A percentile compares a stretch with the other conserved stretches of the same genome.
Conservation (phyloP, 2,329 filamentous ascomycete species). For the Thyridium curvatum region DNA sequence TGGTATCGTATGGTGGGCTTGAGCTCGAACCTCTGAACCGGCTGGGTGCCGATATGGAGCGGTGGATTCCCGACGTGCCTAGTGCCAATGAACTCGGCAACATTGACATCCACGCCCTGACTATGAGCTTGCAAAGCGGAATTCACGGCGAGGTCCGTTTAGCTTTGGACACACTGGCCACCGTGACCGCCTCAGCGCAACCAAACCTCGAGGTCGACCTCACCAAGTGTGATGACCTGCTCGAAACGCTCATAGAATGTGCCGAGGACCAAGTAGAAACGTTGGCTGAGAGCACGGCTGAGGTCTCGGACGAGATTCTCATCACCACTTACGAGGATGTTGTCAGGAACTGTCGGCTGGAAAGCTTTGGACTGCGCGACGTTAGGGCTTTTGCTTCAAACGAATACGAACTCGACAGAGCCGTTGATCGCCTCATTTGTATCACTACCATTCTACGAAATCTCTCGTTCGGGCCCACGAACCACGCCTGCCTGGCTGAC, state of each 20-base stretch:
- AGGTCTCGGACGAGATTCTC: slow-evolving; percentile 81
- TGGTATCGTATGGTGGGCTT: slow-evolving; percentile 65
- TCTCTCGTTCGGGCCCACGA: slow-evolving; percentile 74
- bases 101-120: slow-evolving; percentile 86
- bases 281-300: slow-evolving; percentile 76
- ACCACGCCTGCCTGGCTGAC: slow-evolving; percentile 69
- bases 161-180: slow-evolving; percentile 76
- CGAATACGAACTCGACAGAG: slow-evolving; percentile 77
- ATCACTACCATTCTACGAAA: slow-evolving; percentile 91
- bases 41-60: slow-evolving; percentile 60
- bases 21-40: slow-evolving; percentile 58
- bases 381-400: slow-evolving; percentile 66
- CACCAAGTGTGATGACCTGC: slow-evolving; percentile 74
- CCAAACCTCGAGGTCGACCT: slow-evolving; percentile 62
- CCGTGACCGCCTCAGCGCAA: slow-evolving; percentile 56
- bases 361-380: slow-evolving; percentile 67
- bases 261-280: slow-evolving; percentile 83
- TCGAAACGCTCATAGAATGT: slow-evolving; percentile 84
- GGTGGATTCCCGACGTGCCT: slow-evolving; percentile 69
- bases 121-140: slow-evolving; percentile 82
- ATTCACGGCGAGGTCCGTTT: slow-evolving; percentile 85
- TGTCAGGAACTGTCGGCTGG: slow-evolving; percentile 67
- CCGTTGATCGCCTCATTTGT: slow-evolving; percentile 81
- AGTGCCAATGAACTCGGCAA: slow-evolving; percentile 71
- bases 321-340: slow-evolving; percentile 85